These are phyloP conservation scores for Trametes villosa DNA, from an alignment of 768 basidiomycete species.

Conservation along the genomic window DNA sequence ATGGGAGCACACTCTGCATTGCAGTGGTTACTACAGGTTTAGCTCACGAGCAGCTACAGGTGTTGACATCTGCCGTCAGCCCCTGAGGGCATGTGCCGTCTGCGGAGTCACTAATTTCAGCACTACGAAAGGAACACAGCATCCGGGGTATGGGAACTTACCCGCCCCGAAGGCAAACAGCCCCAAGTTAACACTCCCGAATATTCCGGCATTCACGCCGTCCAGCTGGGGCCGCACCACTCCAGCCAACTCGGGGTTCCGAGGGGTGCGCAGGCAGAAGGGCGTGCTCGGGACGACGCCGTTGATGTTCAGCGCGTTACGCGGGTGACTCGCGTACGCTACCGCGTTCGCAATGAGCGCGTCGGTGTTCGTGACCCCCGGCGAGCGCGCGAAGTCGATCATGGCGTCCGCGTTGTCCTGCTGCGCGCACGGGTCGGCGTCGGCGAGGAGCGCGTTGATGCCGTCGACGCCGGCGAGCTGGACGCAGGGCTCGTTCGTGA, in stretches of 20 bases:
- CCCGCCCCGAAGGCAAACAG: conserved; percentile 51
- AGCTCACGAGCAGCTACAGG: conserved; percentile 43
- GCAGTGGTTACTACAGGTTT: too few species aligned
- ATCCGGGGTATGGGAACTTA: conserved; percentile 28
- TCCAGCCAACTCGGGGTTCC: conserved; percentile 52
- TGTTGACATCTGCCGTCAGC: conserved; percentile 42
- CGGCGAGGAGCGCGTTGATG: conserved; percentile 49
- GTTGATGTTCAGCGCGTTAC: conserved; percentile 47
- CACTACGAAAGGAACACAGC: neutral
- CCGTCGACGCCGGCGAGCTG: conserved; percentile 45
- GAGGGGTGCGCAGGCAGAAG: conserved; percentile 58
- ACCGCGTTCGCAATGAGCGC: conserved; percentile 48
- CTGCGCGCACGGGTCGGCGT: conserved; percentile 52
- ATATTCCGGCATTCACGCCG: conserved; percentile 53
- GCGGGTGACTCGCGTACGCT: conserved; percentile 46
- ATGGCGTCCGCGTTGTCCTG: conserved; percentile 54
- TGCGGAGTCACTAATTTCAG: conserved; percentile 18
- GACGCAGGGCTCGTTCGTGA: conserved; percentile 46
- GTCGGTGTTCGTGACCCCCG: conserved; percentile 43
- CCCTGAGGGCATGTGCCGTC: conserved; percentile 53
- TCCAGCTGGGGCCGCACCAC: conserved; percentile 48
- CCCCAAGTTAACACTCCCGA: conserved; percentile 53
- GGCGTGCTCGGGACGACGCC: conserved; percentile 51
- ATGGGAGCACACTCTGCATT: too few species aligned
- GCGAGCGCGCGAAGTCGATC: conserved; percentile 53